Evolutionary conservation across 192 early-diverging fungal species (phyloP).

Genomic region (Linnemannia zychae): DNA sequence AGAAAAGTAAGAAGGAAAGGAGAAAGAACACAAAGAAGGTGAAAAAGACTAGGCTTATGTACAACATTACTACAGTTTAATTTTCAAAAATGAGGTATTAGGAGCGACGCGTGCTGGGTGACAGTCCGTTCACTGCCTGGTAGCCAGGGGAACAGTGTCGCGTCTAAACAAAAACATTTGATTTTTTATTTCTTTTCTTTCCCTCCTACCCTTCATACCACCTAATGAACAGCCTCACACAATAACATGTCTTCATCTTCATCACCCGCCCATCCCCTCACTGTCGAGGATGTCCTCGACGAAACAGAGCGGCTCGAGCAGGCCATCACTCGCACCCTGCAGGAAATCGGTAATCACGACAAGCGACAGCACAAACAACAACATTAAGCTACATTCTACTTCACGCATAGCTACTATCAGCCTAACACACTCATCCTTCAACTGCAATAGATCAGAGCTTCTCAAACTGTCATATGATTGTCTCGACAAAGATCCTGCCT

Average conservation of each 20-base stretch:
- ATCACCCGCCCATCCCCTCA: conserved; percentile 8
- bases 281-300: conserved; percentile 42
- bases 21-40: background rate
- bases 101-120: too few species aligned
- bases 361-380: too few species aligned
- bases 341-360: conserved; percentile 58
- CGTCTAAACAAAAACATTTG: background rate
- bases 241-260: background rate
- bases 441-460: conserved; percentile 62
- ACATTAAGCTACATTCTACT: background rate
- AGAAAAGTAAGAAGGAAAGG: background rate
- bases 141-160: background rate
- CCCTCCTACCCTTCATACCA: background rate
- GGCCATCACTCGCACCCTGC: conserved; percentile 67
- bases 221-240: background rate
- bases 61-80: too few species aligned
- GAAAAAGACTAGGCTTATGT: background rate
- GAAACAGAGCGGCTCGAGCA: conserved; percentile 69
- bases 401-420: background rate
- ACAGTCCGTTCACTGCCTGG: too few species aligned
- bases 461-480: conserved; percentile 64
- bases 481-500: conserved; percentile 63
- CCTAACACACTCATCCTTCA: background rate
- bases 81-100: too few species aligned
- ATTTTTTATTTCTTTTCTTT: background rate